Evolutionary conservation across 805 yeast genomes (phyloP), one percentile per base, ranked within the genome.

Genomic region (Candida pini): DNA sequence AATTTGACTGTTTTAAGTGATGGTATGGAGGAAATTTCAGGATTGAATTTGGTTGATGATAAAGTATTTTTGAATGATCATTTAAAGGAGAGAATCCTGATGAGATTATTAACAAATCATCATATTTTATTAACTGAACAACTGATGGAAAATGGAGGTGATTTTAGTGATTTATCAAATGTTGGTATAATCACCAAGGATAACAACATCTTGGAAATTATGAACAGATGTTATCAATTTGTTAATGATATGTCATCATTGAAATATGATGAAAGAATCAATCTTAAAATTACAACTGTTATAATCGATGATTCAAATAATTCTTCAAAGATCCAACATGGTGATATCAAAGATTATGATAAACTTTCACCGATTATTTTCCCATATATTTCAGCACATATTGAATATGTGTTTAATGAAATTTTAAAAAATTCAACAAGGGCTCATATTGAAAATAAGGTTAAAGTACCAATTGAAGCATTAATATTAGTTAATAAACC

Each of bases 331-430:
- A 26, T 58, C 34, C 36, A 58, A 46, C 44, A 62, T 58, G 64
- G 55, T 44, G 49, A 53, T 38, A 49, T 61, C 48, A 33, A 53
- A 49, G 18, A 49, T 33, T 15, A 35, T 38, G 35, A 40, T 6
- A 33, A 44, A 33, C 18, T 31, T 24, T 24, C 38, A 18, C 37
- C 48, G 4, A 64, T 84, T 12, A 60, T 63, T 17, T 76, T 89
- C 53, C 90, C 96, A 0, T 90, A 87, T 56, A 81, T 90, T 28
- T 86, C 92, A 15, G 79, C 81, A 29, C 96, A 89, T 54, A 58
- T 92, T 34, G 96, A 90, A 54, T 90, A 92, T 53, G 77, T 90
- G 31, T 66, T 88, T 37, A 85, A 85, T 16, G 98, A 90, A 60
- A 62, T 90, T 15, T 68, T 90, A 47, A 90, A 90, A 59, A 90